A percentile compares a stretch with the other conserved stretches of the same genome.
Evolutionary conservation across 2,329 filamentous ascomycete species (phyloP).

Genomic region (Trichocomaceae sp.): DNA sequence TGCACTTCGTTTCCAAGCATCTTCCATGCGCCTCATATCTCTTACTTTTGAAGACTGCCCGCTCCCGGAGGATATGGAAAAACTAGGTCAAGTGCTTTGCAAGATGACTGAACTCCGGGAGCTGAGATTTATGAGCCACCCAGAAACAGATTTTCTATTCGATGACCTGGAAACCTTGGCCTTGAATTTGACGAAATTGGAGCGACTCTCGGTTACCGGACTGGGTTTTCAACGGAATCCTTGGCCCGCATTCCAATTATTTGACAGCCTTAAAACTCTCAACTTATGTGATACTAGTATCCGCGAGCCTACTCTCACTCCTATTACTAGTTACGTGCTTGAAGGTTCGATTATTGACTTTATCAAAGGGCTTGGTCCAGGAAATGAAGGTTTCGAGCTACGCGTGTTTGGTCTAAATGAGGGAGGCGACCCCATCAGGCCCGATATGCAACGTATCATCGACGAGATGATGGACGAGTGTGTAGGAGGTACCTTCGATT

Average conservation of each 20-base stretch:
- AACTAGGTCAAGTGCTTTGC: slow-evolving; percentile 26
- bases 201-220: slow-evolving; percentile 29
- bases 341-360: slow-evolving; percentile 25
- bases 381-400: slow-evolving; percentile 26
- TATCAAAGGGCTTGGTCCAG: slow-evolving; percentile 14
- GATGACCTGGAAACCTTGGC: slow-evolving; percentile 26
- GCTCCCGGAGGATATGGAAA: slow-evolving; percentile 20
- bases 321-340: no score
- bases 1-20: slow-evolving; percentile 21
- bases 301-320: no score
- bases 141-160: slow-evolving; percentile 16
- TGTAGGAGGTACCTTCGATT: slow-evolving; percentile 22
- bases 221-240: slow-evolving; percentile 24
- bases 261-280: slow-evolving; percentile 25
- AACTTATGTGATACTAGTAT: no score
- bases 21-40: slow-evolving; percentile 23
- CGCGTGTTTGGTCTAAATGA: slow-evolving; percentile 23
- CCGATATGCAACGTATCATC: slow-evolving; percentile 23
- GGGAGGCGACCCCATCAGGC: slow-evolving; percentile 15
- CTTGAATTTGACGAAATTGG: slow-evolving; percentile 24
- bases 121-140: slow-evolving; percentile 25
- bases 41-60: slow-evolving; percentile 27
- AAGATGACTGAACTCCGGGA: slow-evolving; percentile 25
- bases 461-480: slow-evolving; percentile 19
- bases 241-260: slow-evolving; percentile 20